These are phyloP conservation scores for Beauveria sp. DNA, from an alignment of 2,329 filamentous ascomycete genomes.

Conservation along the genomic window DNA sequence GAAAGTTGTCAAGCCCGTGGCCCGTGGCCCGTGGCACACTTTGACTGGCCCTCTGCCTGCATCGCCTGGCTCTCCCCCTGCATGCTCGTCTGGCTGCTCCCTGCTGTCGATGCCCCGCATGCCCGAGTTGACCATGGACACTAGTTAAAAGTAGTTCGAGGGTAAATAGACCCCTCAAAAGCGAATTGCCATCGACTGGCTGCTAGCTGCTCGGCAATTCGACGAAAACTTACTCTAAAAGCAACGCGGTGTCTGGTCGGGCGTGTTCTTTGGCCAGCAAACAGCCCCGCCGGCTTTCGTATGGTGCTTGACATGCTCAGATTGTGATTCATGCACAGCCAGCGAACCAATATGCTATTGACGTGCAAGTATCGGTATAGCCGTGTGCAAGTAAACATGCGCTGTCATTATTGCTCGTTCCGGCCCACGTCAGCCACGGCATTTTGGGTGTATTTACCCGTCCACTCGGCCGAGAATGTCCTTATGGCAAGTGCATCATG, in stretches of 20 bases:
- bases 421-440: background rate
- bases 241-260: background rate
- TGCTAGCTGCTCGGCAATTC: no score
- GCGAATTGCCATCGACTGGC: background rate
- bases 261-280: slow-evolving; percentile 5
- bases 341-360: background rate
- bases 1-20: no score
- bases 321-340: background rate
- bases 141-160: background rate
- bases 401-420: background rate
- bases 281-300: background rate
- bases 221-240: background rate
- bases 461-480: no score
- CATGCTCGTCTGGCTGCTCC: background rate
- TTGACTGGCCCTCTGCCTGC: no score
- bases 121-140: background rate
- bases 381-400: background rate
- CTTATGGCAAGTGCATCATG: slow-evolving; percentile 3
- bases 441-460: background rate
- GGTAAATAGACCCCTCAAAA: no score
- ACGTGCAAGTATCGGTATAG: background rate
- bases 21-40: background rate
- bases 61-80: no score
- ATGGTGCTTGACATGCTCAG: background rate
- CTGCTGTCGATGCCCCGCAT: background rate